phyloP scores from a whole-genome alignment of 2,329 filamentous ascomycete species.

The Fonsecaea multimorphosa region DNA sequence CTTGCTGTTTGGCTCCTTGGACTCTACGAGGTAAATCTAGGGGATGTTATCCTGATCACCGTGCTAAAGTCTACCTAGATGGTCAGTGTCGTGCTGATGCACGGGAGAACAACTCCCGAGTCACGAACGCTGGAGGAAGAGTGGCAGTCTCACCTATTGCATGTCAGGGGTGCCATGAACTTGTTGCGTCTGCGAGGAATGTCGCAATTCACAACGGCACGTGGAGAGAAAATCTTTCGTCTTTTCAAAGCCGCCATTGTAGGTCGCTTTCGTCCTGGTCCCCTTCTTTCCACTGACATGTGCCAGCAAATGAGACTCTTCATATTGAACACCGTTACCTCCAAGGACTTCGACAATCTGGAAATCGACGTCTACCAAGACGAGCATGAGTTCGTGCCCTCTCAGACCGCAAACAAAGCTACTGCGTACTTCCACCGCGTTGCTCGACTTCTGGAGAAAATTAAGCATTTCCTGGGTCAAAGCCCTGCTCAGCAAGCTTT shows the following conservation, averaged over 20 bases:
- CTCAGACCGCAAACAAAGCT: slow-evolving; percentile 35
- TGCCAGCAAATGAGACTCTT: slow-evolving; percentile 38
- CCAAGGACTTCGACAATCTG: slow-evolving; percentile 36
- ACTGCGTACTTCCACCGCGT: slow-evolving; percentile 34
- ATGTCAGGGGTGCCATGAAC: slow-evolving; percentile 38
- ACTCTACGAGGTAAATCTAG: slow-evolving; percentile 35
- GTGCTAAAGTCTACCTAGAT: slow-evolving; percentile 22
- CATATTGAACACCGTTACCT: slow-evolving; percentile 35
- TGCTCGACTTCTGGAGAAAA: slow-evolving; percentile 34
- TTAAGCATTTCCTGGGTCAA: slow-evolving; percentile 28
- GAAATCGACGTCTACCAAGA: slow-evolving; percentile 38
- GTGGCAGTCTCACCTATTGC: slow-evolving; percentile 37
- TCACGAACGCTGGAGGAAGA: slow-evolving; percentile 31
- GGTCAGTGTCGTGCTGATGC: slow-evolving; percentile 34
- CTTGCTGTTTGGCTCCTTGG: slow-evolving; percentile 38
- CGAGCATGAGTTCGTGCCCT: slow-evolving; percentile 38
- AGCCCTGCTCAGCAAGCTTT: background rate
- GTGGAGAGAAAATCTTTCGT: slow-evolving; percentile 37
- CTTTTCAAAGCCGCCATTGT: slow-evolving; percentile 39
- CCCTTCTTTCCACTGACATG: slow-evolving; percentile 1
- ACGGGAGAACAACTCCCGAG: slow-evolving; percentile 25
- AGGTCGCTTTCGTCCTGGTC: background rate
- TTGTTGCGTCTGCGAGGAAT: slow-evolving; percentile 35
- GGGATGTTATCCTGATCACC: background rate
- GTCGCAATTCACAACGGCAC: slow-evolving; percentile 35